Conservation (phyloP, 169 alveolate species). For the Babesia bovis region DNA sequence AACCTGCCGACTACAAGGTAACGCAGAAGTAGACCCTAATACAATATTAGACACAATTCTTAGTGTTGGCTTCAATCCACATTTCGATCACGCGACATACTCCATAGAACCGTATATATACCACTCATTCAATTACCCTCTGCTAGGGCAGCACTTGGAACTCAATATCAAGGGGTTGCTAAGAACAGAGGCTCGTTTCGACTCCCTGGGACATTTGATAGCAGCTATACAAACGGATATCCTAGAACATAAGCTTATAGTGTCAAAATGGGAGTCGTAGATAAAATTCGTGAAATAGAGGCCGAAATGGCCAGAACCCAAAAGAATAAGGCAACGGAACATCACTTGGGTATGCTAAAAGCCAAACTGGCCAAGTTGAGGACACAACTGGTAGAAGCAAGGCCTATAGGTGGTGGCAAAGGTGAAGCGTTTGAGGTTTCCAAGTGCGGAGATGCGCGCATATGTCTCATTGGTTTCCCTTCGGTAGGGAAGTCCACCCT, state of each 20-base stretch:
- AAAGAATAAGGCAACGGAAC: constrained; percentile 96
- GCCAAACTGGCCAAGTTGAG: constrained; percentile 93
- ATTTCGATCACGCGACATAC: constrained; percentile 40
- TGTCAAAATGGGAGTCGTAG: constrained; percentile 37
- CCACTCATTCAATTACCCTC: constrained; percentile 25
- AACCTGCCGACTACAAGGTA: constrained; percentile 19
- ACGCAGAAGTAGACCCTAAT: constrained; percentile 25
- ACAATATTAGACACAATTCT: constrained; percentile 11
- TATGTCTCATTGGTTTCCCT: constrained; percentile 98
- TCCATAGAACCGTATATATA: constrained; percentile 59
- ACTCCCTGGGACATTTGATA: constrained; percentile 27
- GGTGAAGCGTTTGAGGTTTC: constrained; percentile 94
- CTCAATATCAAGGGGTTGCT: constrained; percentile 38
- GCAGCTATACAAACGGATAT: constrained; percentile 48
- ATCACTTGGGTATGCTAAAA: constrained; percentile 94
- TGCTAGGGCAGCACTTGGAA: constrained; percentile 33
- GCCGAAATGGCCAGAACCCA: constrained; percentile 97
- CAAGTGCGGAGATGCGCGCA: constrained; percentile 96
- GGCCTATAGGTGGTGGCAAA: constrained; percentile 67
- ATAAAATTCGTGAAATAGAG: constrained; percentile 88
- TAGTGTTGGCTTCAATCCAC: constrained; percentile 62
- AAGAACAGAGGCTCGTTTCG: constrained; percentile 43
- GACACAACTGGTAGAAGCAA: constrained; percentile 36
- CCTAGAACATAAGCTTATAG: constrained; percentile 13
- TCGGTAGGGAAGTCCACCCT: constrained; percentile 97